Base-by-base conservation (phyloP, 2,329 filamentous ascomycete species). In the Colletotrichum filicis region DNA sequence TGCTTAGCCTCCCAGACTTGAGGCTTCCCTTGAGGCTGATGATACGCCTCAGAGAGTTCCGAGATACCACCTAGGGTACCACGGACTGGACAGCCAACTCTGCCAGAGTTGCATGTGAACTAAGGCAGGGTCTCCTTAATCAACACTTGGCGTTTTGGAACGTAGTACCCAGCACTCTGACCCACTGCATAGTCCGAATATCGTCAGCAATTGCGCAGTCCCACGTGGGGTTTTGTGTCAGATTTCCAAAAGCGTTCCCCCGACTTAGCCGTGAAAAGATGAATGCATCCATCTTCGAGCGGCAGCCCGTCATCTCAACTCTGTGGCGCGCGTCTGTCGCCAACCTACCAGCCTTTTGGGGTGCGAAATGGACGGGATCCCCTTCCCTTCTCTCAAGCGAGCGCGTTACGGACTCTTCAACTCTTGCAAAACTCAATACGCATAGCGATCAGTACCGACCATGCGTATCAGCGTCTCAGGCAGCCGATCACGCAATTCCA, bases 51-150 rank as follows among this genome's bases (percentile, higher is more conserved):
- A 24, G 26, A 55, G 26, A 46, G 42, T 64, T 64, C 52, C 49
- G 52, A 72, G 66, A 42, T 55, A 46, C 14, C 32, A 49, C 59
- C n/a, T 57, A 61, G 37, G 19, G 60, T 65, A 58, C 26, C 60
- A 69, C 24, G 37, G 61, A 26, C n/a, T 37, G 26, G 24, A 16
- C 28, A n/a, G 35, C 35, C 58, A n/a, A 49, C 16, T 49, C 42
- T 49, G 26, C 37, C 24, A 49, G 46, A 46, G 28, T 30, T 58
- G 55, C 26, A 35, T 30, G 8, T 32, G 19, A 57, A 58, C 32
- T 61, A 66, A 66, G 60, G 65, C 71, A 58, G 62, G 71, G 66
- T 66, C 66, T 68, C 61, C 61, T 73, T 70, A 60, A 70, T 71
- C 32, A 66, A 60, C 22, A 12, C 70, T 73, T 70, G 71, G 66